phyloP scores from a whole-genome alignment of 192 early-diverging fungal genomes.

The Umbelopsis sp. region DNA sequence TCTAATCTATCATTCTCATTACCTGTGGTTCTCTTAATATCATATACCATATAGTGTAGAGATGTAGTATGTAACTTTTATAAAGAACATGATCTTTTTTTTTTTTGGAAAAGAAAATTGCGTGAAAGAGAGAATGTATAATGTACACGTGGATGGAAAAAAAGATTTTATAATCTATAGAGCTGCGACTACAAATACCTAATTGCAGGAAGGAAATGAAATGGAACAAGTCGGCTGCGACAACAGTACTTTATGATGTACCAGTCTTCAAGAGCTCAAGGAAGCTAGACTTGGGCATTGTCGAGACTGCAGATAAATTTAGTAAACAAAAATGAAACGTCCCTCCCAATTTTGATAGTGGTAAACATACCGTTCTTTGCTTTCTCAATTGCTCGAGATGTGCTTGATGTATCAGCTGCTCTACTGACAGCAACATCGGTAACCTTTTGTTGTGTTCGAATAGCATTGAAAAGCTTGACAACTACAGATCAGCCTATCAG shows the following conservation, averaged over 20 bases:
- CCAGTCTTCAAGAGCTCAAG: constrained; percentile 70
- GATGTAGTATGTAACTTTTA: too few species aligned
- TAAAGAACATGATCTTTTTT: too few species aligned
- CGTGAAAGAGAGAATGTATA: neutral
- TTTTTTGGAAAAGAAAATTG: neutral
- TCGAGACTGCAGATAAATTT: constrained; percentile 44
- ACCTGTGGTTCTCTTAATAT: too few species aligned
- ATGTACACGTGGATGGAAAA: neutral
- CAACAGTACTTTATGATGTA: constrained; percentile 24
- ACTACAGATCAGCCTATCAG: constrained; percentile 49
- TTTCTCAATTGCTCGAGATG: constrained; percentile 44
- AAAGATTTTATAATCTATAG: too few species aligned
- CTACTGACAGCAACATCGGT: constrained; percentile 63
- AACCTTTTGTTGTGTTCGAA: constrained; percentile 83
- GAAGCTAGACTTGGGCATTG: constrained; percentile 71
- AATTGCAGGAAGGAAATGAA: too few species aligned
- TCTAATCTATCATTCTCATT: neutral
- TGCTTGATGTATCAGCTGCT: constrained; percentile 50
- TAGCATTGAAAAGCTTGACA: constrained; percentile 94
- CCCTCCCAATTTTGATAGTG: neutral
- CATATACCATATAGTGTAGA: too few species aligned
- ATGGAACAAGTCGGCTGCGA: neutral
- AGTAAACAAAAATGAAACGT: neutral
- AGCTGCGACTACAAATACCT: too few species aligned
- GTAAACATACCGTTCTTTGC: constrained; percentile 39